Evolutionary conservation across 345 rosid species (phyloP).

Genomic region (Chamaenerion angustifolium): DNA sequence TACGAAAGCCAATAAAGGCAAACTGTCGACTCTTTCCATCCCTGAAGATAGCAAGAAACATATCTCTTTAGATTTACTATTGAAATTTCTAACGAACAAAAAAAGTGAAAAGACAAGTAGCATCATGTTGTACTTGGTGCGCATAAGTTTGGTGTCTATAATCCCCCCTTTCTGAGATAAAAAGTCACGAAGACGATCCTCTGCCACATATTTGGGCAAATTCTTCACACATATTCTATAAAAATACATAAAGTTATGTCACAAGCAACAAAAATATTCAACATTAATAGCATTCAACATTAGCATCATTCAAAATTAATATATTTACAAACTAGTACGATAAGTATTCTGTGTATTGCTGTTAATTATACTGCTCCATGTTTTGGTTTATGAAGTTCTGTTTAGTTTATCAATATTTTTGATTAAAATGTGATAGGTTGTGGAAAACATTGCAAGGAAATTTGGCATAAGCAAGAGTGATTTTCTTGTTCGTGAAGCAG

Average conservation of each 20-base stretch:
- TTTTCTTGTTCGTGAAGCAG: constrained; percentile 72
- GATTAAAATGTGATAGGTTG: constrained; percentile 32
- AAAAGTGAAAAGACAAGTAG: not conserved
- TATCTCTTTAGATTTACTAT: not conserved
- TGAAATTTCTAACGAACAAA: not conserved
- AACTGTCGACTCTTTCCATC: constrained; percentile 83
- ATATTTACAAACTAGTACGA: no score
- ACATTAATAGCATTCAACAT: no score
- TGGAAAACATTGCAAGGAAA: constrained; percentile 74
- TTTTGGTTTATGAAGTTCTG: not conserved
- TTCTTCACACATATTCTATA: constrained; percentile 71
- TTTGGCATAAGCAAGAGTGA: constrained; percentile 85
- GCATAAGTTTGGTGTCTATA: constrained; percentile 65
- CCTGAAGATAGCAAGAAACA: constrained; percentile 21
- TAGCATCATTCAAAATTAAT: no score
- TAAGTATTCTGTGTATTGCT: no score
- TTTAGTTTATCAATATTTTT: not conserved
- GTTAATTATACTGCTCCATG: no score
- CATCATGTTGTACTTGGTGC: constrained; percentile 33
- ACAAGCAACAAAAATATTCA: no score
- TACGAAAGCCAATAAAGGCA: constrained; percentile 76
- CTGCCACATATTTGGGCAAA: constrained; percentile 52
- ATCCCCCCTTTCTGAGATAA: constrained; percentile 78
- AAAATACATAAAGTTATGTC: no score
- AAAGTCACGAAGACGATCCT: constrained; percentile 47